These are phyloP conservation scores for Nephelium lappaceum DNA, from an alignment of 345 rosid species.

Conservation along the genomic window DNA sequence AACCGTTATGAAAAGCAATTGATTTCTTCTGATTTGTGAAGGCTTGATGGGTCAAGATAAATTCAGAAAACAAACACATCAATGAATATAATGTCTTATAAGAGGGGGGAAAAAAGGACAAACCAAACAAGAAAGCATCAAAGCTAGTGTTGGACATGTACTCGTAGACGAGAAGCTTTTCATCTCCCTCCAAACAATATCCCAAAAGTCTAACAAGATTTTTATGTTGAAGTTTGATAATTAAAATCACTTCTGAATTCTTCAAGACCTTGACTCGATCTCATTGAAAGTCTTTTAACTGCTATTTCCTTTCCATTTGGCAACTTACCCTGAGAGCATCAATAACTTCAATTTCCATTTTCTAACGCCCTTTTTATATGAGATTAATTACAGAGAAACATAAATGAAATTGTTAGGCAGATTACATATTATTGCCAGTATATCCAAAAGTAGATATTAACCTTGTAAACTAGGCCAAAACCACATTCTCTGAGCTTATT, in stretches of 20 bases:
- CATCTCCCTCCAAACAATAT: constrained; percentile 47
- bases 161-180: constrained; percentile 54
- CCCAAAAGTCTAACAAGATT: constrained; percentile 60
- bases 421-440: too few species aligned
- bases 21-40: background rate
- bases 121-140: constrained; percentile 47
- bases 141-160: constrained; percentile 56
- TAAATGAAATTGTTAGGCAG: too few species aligned
- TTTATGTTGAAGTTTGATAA: constrained; percentile 57
- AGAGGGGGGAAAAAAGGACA: background rate
- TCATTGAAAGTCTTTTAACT: constrained; percentile 54
- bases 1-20: too few species aligned
- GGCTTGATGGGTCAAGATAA: background rate
- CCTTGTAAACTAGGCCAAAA: constrained; percentile 59
- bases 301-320: constrained; percentile 47
- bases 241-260: constrained; percentile 51
- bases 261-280: constrained; percentile 54
- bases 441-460: background rate
- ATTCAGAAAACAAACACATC: background rate
- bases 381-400: background rate
- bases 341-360: constrained; percentile 1
- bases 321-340: constrained; percentile 43
- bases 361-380: background rate
- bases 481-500: constrained; percentile 66
- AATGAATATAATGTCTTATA: constrained; percentile 26